Evolutionary conservation across 2,329 filamentous ascomycete species (phyloP), one percentile per base, ranked within the genome.

Genomic region (Chaetomiaceae sp.): DNA sequence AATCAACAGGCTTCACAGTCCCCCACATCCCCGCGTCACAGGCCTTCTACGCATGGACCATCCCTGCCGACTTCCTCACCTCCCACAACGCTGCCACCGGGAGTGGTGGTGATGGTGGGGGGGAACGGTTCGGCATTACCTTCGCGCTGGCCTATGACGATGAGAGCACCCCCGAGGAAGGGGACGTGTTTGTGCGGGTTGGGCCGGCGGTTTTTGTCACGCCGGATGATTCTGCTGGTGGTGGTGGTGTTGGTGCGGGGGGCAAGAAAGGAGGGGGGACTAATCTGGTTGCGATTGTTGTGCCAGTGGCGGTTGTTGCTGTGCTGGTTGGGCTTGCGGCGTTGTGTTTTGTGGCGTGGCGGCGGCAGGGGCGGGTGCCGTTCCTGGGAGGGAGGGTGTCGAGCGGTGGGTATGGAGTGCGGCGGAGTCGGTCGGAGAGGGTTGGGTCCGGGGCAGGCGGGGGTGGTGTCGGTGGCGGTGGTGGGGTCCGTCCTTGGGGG

Each of bases 11-110:
- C 17, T 48, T 59, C 37, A 50, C 48, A 23, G 49, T 57, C 6
- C 23, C 33, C 9, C 43, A 50, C 5, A 35, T 66, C 17, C 50
- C 53, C 20, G 64, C 63, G 27, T 50, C 47, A n/a, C 37, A 50
- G 2, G 68, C 67, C 41, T 69, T 62, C 59, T 62, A 56, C 44
- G 51, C 58, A 19, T 66, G 65, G 60, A 47, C 44, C 12, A 53
- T 65, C 20, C 57, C 59, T 4, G 14, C 40, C 30, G 53, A 61
- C 45, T 57, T 66, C 23, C 55, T 65, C 13, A 27, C 56, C n/a
- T 41, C 48, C 4, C n/a, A n/a, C n/a, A n/a, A n/a, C n/a, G n/a
- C n/a, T n/a, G n/a, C n/a, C n/a, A n/a, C n/a, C n/a, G n/a, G n/a
- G n/a, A n/a, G n/a, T n/a, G n/a, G n/a, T n/a, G n/a, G n/a, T n/a